These are phyloP conservation scores for Aspergillus fructus DNA, from an alignment of 2,329 filamentous ascomycete genomes.

Conservation along the genomic window DNA sequence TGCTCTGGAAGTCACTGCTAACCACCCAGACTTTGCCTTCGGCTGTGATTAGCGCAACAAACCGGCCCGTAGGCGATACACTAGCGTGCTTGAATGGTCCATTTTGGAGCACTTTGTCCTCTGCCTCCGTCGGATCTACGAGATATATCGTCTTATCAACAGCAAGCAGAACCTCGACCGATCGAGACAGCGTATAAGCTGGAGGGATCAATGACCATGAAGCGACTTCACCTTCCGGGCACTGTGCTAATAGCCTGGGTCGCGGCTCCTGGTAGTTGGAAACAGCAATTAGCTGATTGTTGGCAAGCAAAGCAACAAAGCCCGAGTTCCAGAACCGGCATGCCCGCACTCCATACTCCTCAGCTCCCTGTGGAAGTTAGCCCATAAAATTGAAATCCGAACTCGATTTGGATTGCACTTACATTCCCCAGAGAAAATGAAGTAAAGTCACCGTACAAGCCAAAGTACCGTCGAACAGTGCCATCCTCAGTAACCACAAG, in stretches of 20 bases:
- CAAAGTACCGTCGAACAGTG: constrained; percentile 83
- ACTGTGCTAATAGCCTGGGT: constrained; percentile 74
- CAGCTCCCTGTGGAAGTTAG: constrained; percentile 60
- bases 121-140: constrained; percentile 83
- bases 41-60: constrained; percentile 81
- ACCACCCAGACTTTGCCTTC: constrained; percentile 89
- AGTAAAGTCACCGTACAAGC: constrained; percentile 90
- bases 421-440: constrained; percentile 88
- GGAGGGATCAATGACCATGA: constrained; percentile 90
- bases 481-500: constrained; percentile 87
- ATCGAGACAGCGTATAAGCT: constrained; percentile 82
- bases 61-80: constrained; percentile 87
- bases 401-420: constrained; percentile 15
- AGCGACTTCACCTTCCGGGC: constrained; percentile 75
- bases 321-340: constrained; percentile 90
- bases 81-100: constrained; percentile 89
- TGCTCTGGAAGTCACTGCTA: constrained; percentile 90
- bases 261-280: constrained; percentile 86
- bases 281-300: constrained; percentile 85
- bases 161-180: constrained; percentile 87
- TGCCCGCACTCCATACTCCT: constrained; percentile 81
- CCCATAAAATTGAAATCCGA: too few relatives aligned
- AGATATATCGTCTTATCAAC: constrained; percentile 82
- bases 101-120: constrained; percentile 86
- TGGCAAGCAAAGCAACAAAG: constrained; percentile 87